These are phyloP conservation scores for Amphichorda felina DNA, from an alignment of 2,329 filamentous ascomycete genomes.

Conservation along the genomic window DNA sequence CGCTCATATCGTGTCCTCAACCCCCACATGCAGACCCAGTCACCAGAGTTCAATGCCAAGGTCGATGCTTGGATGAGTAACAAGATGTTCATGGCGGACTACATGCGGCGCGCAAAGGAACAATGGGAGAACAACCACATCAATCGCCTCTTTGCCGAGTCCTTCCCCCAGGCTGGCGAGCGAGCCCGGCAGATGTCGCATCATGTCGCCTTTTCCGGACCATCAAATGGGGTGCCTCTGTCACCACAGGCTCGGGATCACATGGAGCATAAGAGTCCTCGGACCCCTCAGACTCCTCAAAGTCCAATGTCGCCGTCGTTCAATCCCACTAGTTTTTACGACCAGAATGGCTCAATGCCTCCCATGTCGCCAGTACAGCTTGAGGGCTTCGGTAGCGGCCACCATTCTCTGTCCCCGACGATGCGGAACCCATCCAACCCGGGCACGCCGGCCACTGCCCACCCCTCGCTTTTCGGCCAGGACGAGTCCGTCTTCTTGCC, in stretches of 20 bases:
- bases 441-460: neutral
- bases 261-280: neutral
- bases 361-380: slow-evolving; percentile 2
- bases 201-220: slow-evolving; percentile 2
- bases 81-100: slow-evolving; percentile 27
- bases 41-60: slow-evolving; percentile 48
- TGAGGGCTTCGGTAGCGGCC: slow-evolving; percentile 6
- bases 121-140: slow-evolving; percentile 32
- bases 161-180: slow-evolving; percentile 26
- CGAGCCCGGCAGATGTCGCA: slow-evolving; percentile 6
- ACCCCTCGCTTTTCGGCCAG: slow-evolving; percentile 5
- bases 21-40: slow-evolving; percentile 47
- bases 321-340: no score
- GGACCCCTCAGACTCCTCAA: no score
- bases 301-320: no score
- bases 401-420: slow-evolving; percentile 12
- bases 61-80: slow-evolving; percentile 37
- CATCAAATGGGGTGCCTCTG: neutral
- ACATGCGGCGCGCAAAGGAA: slow-evolving; percentile 21
- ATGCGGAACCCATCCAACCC: slow-evolving; percentile 12
- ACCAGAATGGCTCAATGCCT: slow-evolving; percentile 5
- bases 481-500: slow-evolving; percentile 25
- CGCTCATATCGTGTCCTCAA: slow-evolving; percentile 53
- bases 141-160: slow-evolving; percentile 31
- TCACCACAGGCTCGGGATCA: neutral